Evolutionary conservation across 2,329 filamentous ascomycete genomes (phyloP).

Genomic region (Verticillium tricorpus): DNA sequence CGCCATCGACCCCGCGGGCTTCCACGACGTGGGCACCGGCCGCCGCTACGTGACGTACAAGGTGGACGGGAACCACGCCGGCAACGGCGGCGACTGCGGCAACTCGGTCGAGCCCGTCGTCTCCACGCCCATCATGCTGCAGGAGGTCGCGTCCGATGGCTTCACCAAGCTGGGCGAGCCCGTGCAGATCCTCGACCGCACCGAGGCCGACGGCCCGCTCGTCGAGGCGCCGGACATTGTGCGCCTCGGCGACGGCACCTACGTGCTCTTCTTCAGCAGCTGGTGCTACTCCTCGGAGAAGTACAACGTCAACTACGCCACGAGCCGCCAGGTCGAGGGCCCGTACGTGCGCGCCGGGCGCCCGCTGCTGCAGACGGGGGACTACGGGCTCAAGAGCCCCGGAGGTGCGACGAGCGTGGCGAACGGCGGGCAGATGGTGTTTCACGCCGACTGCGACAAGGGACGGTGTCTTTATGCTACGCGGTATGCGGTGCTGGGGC

Average conservation of each 20-base stretch:
- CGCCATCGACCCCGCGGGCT: conserved; percentile 59
- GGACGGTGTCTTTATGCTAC: conserved; percentile 32
- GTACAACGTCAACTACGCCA: conserved; percentile 60
- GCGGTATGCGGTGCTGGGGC: background rate
- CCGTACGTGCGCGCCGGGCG: conserved; percentile 28
- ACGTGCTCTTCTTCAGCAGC: conserved; percentile 59
- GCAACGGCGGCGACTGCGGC: conserved; percentile 36
- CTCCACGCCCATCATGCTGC: conserved; percentile 53
- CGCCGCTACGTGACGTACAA: conserved; percentile 60
- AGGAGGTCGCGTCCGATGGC: conserved; percentile 46
- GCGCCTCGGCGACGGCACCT: conserved; percentile 39
- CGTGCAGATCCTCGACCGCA: conserved; percentile 40
- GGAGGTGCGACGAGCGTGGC: conserved; percentile 32
- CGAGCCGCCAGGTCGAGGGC: conserved; percentile 30
- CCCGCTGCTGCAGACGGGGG: conserved; percentile 30
- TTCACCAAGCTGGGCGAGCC: conserved; percentile 47
- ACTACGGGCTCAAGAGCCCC: conserved; percentile 32
- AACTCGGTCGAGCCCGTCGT: conserved; percentile 36
- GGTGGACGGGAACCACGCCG: conserved; percentile 57
- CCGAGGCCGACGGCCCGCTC: conserved; percentile 43
- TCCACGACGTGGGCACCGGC: conserved; percentile 46
- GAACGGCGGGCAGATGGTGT: conserved; percentile 25
- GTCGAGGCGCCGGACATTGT: conserved; percentile 58
- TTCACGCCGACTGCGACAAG: conserved; percentile 30
- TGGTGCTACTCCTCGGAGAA: conserved; percentile 49